A percentile compares a stretch with the other conserved stretches of the same genome.
Conservation (phyloP, 2,329 filamentous ascomycete species). For the Pestalotiopsis sp. region DNA sequence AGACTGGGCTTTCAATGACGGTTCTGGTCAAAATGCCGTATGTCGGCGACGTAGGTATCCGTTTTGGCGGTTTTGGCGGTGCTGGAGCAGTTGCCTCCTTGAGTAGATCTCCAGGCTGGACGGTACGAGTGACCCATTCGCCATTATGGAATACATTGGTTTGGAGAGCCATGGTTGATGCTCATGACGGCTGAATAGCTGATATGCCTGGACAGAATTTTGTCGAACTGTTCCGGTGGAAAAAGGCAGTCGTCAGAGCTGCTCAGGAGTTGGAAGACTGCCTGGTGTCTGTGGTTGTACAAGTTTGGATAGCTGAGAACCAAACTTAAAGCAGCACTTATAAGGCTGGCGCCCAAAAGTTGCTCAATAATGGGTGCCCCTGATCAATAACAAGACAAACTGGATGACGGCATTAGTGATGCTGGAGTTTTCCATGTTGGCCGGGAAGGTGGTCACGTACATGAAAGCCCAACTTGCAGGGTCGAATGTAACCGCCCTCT, state of each 20-base stretch:
- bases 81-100: slow-evolving; percentile 35
- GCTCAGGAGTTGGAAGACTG: background rate
- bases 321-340: background rate
- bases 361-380: background rate
- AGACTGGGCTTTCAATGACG: slow-evolving; percentile 72
- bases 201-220: background rate
- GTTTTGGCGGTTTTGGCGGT: slow-evolving; percentile 30
- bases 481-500: background rate
- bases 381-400: background rate
- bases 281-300: slow-evolving; percentile 24
- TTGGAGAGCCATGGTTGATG: slow-evolving; percentile 50
- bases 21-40: slow-evolving; percentile 81
- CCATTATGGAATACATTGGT: slow-evolving; percentile 57
- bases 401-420: background rate
- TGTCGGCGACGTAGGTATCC: slow-evolving; percentile 45
- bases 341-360: background rate
- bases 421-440: background rate
- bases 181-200: background rate
- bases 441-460: background rate
- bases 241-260: background rate
- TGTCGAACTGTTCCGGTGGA: background rate
- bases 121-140: slow-evolving; percentile 58
- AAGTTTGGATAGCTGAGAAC: background rate
- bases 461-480: background rate
- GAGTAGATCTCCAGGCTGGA: slow-evolving; percentile 40